A percentile compares a stretch with the other conserved stretches of the same genome.
These are phyloP conservation scores for Lolium perenne DNA, from an alignment of 176 grass and related monocot genomes.

Conservation along the genomic window DNA sequence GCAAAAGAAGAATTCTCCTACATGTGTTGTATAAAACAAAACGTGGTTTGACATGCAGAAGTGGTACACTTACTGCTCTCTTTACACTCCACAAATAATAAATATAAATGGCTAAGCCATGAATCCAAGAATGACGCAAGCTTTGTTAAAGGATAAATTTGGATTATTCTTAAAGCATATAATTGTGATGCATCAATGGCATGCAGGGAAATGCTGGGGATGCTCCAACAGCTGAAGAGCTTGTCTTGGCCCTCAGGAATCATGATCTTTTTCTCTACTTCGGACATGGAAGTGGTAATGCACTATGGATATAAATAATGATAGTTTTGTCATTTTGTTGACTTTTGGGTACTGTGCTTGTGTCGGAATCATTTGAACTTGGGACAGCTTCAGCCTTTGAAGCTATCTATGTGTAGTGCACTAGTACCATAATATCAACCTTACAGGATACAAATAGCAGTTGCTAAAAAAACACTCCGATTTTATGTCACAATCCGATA, in stretches of 20 bases:
- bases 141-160: slow-evolving; percentile 14
- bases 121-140: background rate
- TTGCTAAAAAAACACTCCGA: slow-evolving; percentile 6
- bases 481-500: background rate
- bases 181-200: slow-evolving; percentile 26
- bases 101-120: slow-evolving; percentile 5
- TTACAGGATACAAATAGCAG: slow-evolving; percentile 26
- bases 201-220: slow-evolving; percentile 76
- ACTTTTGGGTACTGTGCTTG: background rate
- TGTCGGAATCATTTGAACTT: background rate
- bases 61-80: background rate
- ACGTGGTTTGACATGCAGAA: background rate
- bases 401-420: background rate
- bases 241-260: slow-evolving; percentile 65
- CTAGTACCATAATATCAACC: background rate
- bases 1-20: slow-evolving; percentile 11
- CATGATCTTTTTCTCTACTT: slow-evolving; percentile 91
- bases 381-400: background rate
- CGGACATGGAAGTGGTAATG: slow-evolving; percentile 94
- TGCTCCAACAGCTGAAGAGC: slow-evolving; percentile 59
- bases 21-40: slow-evolving; percentile 1
- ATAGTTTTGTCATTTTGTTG: slow-evolving; percentile 22
- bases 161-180: slow-evolving; percentile 8
- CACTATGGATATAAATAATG: slow-evolving; percentile 16
- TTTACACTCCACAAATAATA: slow-evolving; percentile 1